A percentile compares a stretch with the other conserved stretches of the same genome.
These are phyloP conservation scores for Amphibolis antarctica DNA, from an alignment of 106 monocot species.

Conservation along the genomic window DNA sequence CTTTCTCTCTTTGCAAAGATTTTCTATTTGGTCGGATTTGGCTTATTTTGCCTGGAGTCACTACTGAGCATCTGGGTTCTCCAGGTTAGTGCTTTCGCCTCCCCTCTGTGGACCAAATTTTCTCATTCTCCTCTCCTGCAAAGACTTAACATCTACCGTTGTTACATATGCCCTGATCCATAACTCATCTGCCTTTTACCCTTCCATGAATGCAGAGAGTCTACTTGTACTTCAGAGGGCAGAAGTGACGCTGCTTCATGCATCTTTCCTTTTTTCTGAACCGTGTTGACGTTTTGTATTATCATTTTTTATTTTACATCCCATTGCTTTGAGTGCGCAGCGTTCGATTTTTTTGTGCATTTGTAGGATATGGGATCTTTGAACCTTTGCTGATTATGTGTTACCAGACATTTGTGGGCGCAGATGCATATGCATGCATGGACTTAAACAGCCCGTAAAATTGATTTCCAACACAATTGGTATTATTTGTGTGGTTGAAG, in stretches of 20 bases:
- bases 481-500: too few relatives aligned
- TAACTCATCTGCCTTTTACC: neutral
- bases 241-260: constrained; percentile 12
- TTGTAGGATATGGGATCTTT: neutral
- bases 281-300: constrained; percentile 1
- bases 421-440: too few relatives aligned
- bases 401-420: too few relatives aligned
- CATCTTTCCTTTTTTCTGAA: neutral
- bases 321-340: neutral
- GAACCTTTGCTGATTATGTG: too few relatives aligned
- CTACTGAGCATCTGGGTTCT: constrained; percentile 23
- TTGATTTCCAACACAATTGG: too few relatives aligned
- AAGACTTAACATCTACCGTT: neutral
- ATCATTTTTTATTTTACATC: neutral
- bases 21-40: constrained; percentile 27
- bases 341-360: neutral
- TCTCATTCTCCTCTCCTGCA: neutral
- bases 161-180: neutral
- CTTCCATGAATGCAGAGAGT: constrained; percentile 39
- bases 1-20: constrained; percentile 5
- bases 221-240: constrained; percentile 57
- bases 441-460: too few relatives aligned
- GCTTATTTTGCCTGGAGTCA: constrained; percentile 22
- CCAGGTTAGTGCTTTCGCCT: constrained; percentile 11
- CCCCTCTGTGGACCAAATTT: neutral